These are phyloP conservation scores for Hyaloscypha variabilis DNA, from an alignment of 495 filamentous ascomycete genomes.

Conservation along the genomic window DNA sequence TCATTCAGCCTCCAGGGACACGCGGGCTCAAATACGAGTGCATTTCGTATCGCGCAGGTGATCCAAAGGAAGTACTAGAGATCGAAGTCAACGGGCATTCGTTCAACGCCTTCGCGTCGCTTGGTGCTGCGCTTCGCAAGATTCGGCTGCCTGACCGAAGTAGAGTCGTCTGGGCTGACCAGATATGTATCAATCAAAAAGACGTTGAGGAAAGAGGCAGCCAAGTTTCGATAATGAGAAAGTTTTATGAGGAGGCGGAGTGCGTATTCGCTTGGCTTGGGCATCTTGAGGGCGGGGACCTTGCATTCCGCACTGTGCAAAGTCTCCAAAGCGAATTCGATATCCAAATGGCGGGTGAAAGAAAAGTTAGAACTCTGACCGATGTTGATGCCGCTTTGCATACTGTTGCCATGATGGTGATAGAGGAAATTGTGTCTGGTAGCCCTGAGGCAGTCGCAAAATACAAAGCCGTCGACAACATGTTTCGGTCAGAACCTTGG, in stretches of 20 bases:
- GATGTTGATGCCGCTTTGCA: neutral
- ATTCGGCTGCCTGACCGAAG: neutral
- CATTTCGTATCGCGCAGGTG: neutral
- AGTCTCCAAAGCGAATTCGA: neutral
- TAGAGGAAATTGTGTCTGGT: neutral
- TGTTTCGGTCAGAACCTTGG: neutral
- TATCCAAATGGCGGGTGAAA: neutral
- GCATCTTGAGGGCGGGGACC: neutral
- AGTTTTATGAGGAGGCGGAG: neutral
- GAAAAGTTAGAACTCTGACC: neutral
- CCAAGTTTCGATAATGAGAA: neutral
- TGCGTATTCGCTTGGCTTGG: neutral
- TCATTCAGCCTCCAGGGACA: neutral
- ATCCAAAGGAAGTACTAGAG: neutral
- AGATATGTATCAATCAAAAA: slow-evolving; percentile 1
- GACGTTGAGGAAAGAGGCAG: neutral
- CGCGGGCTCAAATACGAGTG: neutral
- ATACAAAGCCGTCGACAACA: neutral
- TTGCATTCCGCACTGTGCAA: neutral
- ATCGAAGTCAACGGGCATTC: neutral
- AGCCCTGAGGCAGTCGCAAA: neutral
- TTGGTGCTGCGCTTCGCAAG: neutral
- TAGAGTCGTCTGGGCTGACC: neutral
- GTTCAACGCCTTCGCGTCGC: neutral
- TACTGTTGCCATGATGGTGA: neutral